phyloP scores from a whole-genome alignment of 108 stramenopile species.

The Skeletonema marinoi region DNA sequence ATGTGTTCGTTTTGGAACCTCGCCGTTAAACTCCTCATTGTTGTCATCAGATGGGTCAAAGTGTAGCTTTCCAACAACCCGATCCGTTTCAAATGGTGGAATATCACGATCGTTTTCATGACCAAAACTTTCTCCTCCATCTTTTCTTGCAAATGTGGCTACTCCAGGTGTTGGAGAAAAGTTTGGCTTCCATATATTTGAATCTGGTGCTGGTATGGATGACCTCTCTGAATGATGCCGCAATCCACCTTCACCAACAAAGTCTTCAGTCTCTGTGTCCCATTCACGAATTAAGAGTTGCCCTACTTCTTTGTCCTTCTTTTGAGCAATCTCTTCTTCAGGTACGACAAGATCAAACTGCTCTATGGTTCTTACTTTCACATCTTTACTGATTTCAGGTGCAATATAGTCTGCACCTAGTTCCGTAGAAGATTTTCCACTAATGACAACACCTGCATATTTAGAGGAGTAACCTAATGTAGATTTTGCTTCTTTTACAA shows the following conservation, averaged over 20 bases:
- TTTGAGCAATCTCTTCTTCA: neutral
- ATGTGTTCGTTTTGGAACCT: neutral
- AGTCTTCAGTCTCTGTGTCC: neutral
- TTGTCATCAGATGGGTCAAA: neutral
- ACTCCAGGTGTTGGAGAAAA: neutral
- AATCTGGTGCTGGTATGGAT: neutral
- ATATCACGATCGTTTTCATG: neutral
- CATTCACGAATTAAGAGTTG: neutral
- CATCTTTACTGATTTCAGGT: neutral
- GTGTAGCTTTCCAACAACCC: neutral
- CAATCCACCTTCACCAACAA: neutral
- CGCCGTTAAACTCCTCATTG: neutral
- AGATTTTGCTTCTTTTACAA: constrained; percentile 7
- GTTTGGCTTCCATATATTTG: neutral
- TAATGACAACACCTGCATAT: neutral
- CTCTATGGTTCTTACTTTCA: constrained; percentile 1
- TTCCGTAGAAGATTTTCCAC: neutral
- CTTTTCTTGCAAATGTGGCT: neutral
- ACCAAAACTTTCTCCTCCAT: neutral
- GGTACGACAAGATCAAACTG: neutral
- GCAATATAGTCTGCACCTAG: neutral
- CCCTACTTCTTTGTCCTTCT: neutral
- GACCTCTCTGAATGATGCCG: neutral
- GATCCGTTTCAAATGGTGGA: neutral
- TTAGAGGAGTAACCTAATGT: neutral